A percentile compares a stretch with the other conserved stretches of the same genome.
Evolutionary conservation across 2,329 filamentous ascomycete genomes (phyloP).

Genomic region (Fusarium foetens): DNA sequence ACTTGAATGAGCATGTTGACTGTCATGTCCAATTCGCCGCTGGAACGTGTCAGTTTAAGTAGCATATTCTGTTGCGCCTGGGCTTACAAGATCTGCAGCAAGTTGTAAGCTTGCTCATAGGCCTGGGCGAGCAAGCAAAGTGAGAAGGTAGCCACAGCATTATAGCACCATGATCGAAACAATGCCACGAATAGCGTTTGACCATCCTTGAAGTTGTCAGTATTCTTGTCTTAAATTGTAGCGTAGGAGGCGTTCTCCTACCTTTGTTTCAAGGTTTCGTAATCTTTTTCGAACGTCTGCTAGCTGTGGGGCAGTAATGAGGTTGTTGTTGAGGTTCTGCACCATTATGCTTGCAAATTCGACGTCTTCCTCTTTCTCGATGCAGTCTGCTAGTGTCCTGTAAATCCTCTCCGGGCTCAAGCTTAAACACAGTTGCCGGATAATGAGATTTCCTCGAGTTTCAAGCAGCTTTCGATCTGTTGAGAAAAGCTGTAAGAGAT

Average conservation of each 20-base stretch:
- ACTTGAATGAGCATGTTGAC: slow-evolving; percentile 99
- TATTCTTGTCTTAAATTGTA: not conserved
- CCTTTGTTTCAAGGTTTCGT: slow-evolving; percentile 88
- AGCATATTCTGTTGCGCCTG: not conserved
- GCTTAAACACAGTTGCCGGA: slow-evolving; percentile 91
- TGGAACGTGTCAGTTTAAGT: slow-evolving; percentile 50
- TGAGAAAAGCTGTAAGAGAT: slow-evolving; percentile 92
- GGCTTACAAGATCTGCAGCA: slow-evolving; percentile 90
- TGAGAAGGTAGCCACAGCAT: slow-evolving; percentile 96
- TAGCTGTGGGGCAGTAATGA: slow-evolving; percentile 95
- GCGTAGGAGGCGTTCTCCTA: slow-evolving; percentile 45
- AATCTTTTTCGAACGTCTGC: slow-evolving; percentile 90
- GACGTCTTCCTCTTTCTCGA: slow-evolving; percentile 97
- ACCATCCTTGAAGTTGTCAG: slow-evolving; percentile 72
- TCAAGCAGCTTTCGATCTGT: slow-evolving; percentile 92
- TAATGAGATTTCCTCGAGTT: slow-evolving; percentile 93
- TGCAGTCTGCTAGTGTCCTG: slow-evolving; percentile 91
- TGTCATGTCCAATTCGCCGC: slow-evolving; percentile 97
- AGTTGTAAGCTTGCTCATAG: slow-evolving; percentile 96
- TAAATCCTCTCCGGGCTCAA: slow-evolving; percentile 96
- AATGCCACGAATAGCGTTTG: slow-evolving; percentile 95
- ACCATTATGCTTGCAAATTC: slow-evolving; percentile 99
- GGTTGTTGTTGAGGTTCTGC: slow-evolving; percentile 98
- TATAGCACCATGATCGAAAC: slow-evolving; percentile 98
- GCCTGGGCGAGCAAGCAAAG: slow-evolving; percentile 94